Base-by-base conservation (phyloP, 495 filamentous ascomycete species). In the Umbilicaria muhlenbergii region DNA sequence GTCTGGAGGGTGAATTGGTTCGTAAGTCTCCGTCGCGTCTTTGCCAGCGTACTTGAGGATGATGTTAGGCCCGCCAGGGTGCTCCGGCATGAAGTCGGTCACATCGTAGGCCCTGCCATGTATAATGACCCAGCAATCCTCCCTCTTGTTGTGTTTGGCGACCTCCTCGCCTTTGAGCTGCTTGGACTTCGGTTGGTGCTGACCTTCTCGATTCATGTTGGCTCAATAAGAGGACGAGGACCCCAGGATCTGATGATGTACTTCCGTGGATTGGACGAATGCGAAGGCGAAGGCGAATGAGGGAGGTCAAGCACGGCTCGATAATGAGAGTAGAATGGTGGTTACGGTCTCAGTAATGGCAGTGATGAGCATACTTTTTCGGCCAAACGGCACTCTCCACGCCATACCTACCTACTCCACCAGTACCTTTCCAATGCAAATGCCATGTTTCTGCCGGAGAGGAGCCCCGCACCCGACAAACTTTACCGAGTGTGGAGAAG, bases 71-170 rank as follows among this genome's bases (percentile, higher is more conserved):
- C 86, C 86, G 50, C 88, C 86, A 15, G 86, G 86, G 55, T 95
- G 88, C 45, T 86, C 86, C 67, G 88, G 84, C 43, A 89, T 66
- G 62, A 95, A 94, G 43, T 92, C 86, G 36, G 83, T 82, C 36
- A 91, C 80, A 63, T 95, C 88, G 68, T 94, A 95, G 51, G 89
- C 85, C 51, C 82, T 83, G 45, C 81, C 77, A 66, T 95, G 87
- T 52, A 95, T 77, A 54, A 95, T 79, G 53, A 86, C 78, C 76
- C 81, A 85, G 44, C 77, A 75, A 12, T 78, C 80, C 55, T 93
- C 82, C 46, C 81, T 78, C 49, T 75, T 81, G 65, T 83, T 88
- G 68, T 95, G 83, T 62, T 78, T 72, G 39, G 80, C 78, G 54
- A 94, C 82, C 48, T 80, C 75, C 18, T 70, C 75, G 60, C 83